phyloP scores from a whole-genome alignment of 441 rosid genomes.

The Pelargonium fulgidum region DNA sequence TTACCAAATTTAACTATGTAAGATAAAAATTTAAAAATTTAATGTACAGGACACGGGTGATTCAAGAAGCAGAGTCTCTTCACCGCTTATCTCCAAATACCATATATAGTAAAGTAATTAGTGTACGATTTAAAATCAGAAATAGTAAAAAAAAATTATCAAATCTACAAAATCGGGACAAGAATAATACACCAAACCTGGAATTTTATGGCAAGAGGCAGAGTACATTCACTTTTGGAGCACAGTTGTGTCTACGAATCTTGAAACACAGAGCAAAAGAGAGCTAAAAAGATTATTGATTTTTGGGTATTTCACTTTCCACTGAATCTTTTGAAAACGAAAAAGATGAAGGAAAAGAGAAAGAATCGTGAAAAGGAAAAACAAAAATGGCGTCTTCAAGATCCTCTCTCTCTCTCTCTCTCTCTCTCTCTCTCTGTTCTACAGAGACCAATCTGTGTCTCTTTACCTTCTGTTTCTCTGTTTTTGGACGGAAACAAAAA shows the following conservation, averaged over 20 bases:
- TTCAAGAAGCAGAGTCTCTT: not conserved
- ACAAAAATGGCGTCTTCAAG: not conserved
- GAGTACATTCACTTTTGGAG: not conserved
- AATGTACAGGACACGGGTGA: not conserved
- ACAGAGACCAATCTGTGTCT: not conserved
- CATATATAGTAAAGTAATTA: not conserved
- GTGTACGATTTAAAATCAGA: not conserved
- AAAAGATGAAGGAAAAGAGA: not conserved
- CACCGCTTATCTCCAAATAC: not conserved
- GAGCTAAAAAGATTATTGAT: not conserved
- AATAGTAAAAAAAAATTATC: not conserved
- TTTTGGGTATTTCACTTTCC: not conserved
- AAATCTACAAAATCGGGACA: not conserved
- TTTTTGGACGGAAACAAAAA: constrained; percentile 5
- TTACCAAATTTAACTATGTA: not conserved
- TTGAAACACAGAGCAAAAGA: not conserved
- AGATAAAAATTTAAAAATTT: not conserved
- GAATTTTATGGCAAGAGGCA: not conserved
- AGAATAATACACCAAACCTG: too few species aligned
- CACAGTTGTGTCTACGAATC: not conserved
- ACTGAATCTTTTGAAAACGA: not conserved
- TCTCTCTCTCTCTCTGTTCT: not conserved
- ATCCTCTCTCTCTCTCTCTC: not conserved
- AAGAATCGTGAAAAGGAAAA: not conserved
- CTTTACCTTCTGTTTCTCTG: not conserved